Evolutionary conservation across 1,284 basidiomycete species (phyloP).

Genomic region (Earliella scabrosa): DNA sequence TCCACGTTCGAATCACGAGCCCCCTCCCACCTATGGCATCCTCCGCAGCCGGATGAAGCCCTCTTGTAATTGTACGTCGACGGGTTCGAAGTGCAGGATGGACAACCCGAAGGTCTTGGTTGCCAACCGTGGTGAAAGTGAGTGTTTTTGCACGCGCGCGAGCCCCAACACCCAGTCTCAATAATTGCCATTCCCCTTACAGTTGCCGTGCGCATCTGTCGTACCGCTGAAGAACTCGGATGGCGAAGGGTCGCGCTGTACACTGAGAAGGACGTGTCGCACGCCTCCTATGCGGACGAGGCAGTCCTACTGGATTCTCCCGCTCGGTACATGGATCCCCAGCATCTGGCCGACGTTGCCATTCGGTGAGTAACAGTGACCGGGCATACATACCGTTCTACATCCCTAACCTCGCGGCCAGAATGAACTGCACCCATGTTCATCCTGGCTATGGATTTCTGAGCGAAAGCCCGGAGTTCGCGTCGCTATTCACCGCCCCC

Average conservation of each 20-base stretch:
- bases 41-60: too few relatives aligned
- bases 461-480: slow-evolving; percentile 50
- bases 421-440: slow-evolving; percentile 39
- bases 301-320: slow-evolving; percentile 17
- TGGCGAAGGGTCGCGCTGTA: slow-evolving; percentile 21
- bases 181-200: neutral
- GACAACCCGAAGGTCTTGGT: slow-evolving; percentile 11
- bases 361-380: slow-evolving; percentile 2
- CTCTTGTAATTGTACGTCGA: too few relatives aligned
- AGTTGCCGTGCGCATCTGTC: slow-evolving; percentile 22
- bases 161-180: neutral
- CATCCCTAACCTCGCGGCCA: neutral
- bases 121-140: slow-evolving; percentile 25
- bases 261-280: slow-evolving; percentile 15
- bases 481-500: slow-evolving; percentile 39
- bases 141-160: neutral
- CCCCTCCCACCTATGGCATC: neutral
- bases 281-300: slow-evolving; percentile 18
- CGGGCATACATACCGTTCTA: neutral
- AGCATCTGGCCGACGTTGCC: slow-evolving; percentile 13
- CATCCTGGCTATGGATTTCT: slow-evolving; percentile 55
- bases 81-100: neutral
- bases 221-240: slow-evolving; percentile 18
- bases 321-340: slow-evolving; percentile 15
- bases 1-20: slow-evolving; percentile 12